Base-by-base conservation (phyloP, 2,329 filamentous ascomycete genomes). In the Cercospora sesami region DNA sequence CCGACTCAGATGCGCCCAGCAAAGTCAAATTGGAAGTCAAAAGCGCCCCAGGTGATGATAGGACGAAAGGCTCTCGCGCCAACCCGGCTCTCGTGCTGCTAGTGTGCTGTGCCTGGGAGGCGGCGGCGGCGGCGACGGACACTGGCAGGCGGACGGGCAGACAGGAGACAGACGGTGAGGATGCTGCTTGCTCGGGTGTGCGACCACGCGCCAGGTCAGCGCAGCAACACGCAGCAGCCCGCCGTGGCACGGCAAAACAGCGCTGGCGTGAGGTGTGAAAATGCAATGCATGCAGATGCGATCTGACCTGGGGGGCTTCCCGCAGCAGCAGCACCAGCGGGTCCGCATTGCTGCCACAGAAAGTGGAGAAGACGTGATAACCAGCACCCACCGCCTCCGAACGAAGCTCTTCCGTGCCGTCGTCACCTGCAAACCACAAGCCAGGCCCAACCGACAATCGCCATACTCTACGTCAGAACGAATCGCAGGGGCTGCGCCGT, bases 1-100 rank as follows among this genome's bases (percentile, higher is more conserved):
- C 28, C 31, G 48, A 58, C 28, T 48, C 45, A 33, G 30, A 55
- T 58, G 42, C 61, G 42, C 42, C 42, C 42, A 23, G 21, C 45
- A 51, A 51, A 51, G 45, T 51, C 45, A 51, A 51, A 51, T 23
- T 21, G 45, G 42, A 63, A 63, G 60, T 63, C 45, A 26, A 51
- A 51, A 21, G 45, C 45, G 45, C 10, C 45, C 21, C 21, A 21
- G 45, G 45, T 23, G 45, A 51, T 51, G 45, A 51, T 51, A 23
- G 45, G 45, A 23, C 45, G 18, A 23, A 21, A 51, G 18, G 45
- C 45, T 51, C 18, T 51, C 45, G 51, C 60, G 60, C 42, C 26
- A 55, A 23, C 42, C 60, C 60, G 60, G 60, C 28, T 63, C 23
- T 55, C 42, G 45, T 23, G 30, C 16, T 63, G 60, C 60, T 63